Base-by-base conservation (phyloP, 75 land plant genomes). In the Cunninghamia lanceolata region DNA sequence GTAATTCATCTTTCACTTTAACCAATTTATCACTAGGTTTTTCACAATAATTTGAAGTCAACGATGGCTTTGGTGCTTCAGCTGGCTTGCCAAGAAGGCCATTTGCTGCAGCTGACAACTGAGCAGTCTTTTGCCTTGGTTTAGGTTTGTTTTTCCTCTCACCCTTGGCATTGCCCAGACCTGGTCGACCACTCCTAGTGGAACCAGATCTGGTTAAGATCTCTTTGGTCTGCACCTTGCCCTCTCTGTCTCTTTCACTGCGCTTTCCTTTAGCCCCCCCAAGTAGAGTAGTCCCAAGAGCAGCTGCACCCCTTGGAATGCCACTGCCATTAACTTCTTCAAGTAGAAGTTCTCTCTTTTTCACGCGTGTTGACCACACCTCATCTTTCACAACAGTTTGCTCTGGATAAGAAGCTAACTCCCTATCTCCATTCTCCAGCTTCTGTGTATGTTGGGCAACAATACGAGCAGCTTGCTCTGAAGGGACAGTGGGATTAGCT, bases 181-280 rank as follows among this genome's bases (percentile, higher is more conserved):
- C 88, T 36, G 92, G 93, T 19, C 94, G 86, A 74, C 90, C 94
- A 86, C 79, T 87, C 89, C 86, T 94, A 54, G 87, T 74, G 39
- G 87, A 63, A 71, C 93, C 94, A 88, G 83, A 85, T 86, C 90
- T 92, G 54, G 85, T 86, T 87, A 76, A 46, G 28, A 83, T 81
- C 83, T 93, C 93, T 85, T 92, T 90, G 68, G 54, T 79, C 38
- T 89, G 90, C 3, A 91, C 91, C 76, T 93, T 95, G 46, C 93
- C 93, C 9, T 97, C 97, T 78, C 96, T 90, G 36, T 97, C 99
- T 59, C 98, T 91, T 85, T 93, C 99, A 84, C 96, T 97, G 76
- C 96, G 88, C 86, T 97, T 97, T 78, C 99, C 99, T 84, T 97
- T 97, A 4, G 92, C 79, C 73, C 93, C 92, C 87, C 95, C 90